These are phyloP conservation scores for Agastache rugosa DNA, from an alignment of 257 asterid genomes.

Conservation along the genomic window DNA sequence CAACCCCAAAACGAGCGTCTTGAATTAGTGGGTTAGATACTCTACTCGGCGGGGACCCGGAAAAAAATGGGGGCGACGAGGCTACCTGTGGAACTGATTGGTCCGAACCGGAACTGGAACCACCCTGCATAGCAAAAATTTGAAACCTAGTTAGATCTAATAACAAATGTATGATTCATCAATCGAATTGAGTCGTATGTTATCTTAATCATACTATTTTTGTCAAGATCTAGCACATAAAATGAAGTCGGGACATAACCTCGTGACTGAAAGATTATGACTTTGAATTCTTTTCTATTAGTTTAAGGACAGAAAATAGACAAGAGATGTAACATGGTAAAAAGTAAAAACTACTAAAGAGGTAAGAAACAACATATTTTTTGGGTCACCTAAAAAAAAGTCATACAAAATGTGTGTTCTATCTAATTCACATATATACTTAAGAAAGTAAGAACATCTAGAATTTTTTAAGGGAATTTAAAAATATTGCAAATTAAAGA, in stretches of 20 bases:
- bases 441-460: background rate
- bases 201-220: too few relatives aligned
- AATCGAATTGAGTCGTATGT: too few relatives aligned
- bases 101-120: slow-evolving; percentile 41
- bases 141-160: slow-evolving; percentile 22
- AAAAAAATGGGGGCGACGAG: slow-evolving; percentile 99
- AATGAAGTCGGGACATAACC: too few relatives aligned
- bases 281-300: too few relatives aligned
- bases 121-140: slow-evolving; percentile 54
- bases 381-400: background rate
- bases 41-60: slow-evolving; percentile 99
- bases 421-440: slow-evolving; percentile 13
- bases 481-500: too few relatives aligned
- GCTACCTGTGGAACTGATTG: slow-evolving; percentile 66
- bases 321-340: too few relatives aligned
- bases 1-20: slow-evolving; percentile 84
- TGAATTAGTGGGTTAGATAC: slow-evolving; percentile 98
- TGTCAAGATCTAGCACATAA: background rate
- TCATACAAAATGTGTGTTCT: slow-evolving; percentile 25
- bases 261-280: too few relatives aligned
- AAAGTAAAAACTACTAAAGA: too few relatives aligned
- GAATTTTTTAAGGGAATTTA: background rate
- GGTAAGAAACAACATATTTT: background rate
- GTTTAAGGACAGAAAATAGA: too few relatives aligned
- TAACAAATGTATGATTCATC: background rate